Base-by-base conservation (phyloP, 768 basidiomycete genomes). In the Lentinula sp. region DNA sequence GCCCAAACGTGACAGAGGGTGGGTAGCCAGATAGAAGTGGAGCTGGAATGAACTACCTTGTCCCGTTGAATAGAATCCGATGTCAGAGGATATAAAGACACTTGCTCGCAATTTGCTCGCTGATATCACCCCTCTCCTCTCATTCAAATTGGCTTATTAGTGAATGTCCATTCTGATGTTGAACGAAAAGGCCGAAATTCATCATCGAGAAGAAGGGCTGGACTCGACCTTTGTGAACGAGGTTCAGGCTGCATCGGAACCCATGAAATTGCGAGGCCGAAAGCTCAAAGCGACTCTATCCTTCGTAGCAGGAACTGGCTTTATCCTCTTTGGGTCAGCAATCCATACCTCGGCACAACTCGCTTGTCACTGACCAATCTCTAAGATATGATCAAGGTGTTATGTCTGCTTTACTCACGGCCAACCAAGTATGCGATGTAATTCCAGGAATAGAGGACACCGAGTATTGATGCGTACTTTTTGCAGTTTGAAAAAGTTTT, bases 381-480 rank as follows among this genome's bases (percentile, higher is more conserved):
- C 2, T 13, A 53, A 84, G 84, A 31, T 87, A 86, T 70, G 86
- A 87, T 65, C 87, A 87, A 67, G 86, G 85, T 46, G 86, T 87
- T 35, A 85, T 88, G 85, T 82, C 81, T n/a, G 84, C 85, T 16
- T 73, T 87, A 21, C 70, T 88, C 53, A 85, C 81, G 4, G 80
- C 86, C 0, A 72, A 73, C 50, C 79, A 82, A 73, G 82, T 82
- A 60, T 21, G 40, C 35, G 21, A 6, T 21, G 32, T 15, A 18
- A 23, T 6, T 23, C 13, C 7, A 21, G 10, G 16, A 28, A 8
- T 3, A 45, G 18, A 7, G 21, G 11, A 21, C 11, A 3, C 13
- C 10, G 18, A 21, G 21, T 16, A 37, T 32, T 18, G 23, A 37
- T n/a, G 10, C 23, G 23, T n/a, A 37, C 18, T 31, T 18, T 3